Evolutionary conservation across 208 protist genomes (phyloP).

Genomic region (Crithidia bombi): DNA sequence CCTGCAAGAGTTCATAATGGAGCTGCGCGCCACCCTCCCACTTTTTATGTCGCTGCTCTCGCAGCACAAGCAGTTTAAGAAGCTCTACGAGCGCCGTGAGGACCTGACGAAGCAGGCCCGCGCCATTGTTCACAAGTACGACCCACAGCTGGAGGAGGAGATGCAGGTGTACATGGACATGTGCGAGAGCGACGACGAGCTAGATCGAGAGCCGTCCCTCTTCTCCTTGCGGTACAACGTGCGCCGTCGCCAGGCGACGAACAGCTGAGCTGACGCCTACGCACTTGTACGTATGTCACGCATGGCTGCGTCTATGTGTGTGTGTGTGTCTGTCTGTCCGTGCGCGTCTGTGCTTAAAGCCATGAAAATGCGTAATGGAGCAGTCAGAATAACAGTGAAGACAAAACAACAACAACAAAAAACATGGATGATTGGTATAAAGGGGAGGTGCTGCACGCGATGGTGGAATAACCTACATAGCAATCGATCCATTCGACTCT

Average conservation of each 20-base stretch:
- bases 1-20: constrained; percentile 83
- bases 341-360: no score
- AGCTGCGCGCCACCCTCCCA: constrained; percentile 80
- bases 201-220: constrained; percentile 77
- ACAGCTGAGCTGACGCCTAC: constrained; percentile 33
- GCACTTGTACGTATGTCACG: no score
- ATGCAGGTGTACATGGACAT: constrained; percentile 61
- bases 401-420: no score
- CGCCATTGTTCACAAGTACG: constrained; percentile 66
- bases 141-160: constrained; percentile 78
- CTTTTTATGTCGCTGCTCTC: constrained; percentile 89
- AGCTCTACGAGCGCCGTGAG: constrained; percentile 82
- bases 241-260: constrained; percentile 51
- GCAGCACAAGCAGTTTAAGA: constrained; percentile 88
- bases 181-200: constrained; percentile 48
- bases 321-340: no score
- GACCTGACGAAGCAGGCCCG: constrained; percentile 62
- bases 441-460: no score
- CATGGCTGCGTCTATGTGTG: no score
- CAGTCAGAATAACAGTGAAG: no score
- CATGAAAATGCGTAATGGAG: no score
- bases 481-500: no score
- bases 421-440: no score
- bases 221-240: constrained; percentile 88
- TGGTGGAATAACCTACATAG: no score